Percentiles rank a stretch among this genome's conserved stretches.
These are phyloP conservation scores for Macrolepiota dolichaula DNA, from an alignment of 768 basidiomycete species.

Conservation along the genomic window DNA sequence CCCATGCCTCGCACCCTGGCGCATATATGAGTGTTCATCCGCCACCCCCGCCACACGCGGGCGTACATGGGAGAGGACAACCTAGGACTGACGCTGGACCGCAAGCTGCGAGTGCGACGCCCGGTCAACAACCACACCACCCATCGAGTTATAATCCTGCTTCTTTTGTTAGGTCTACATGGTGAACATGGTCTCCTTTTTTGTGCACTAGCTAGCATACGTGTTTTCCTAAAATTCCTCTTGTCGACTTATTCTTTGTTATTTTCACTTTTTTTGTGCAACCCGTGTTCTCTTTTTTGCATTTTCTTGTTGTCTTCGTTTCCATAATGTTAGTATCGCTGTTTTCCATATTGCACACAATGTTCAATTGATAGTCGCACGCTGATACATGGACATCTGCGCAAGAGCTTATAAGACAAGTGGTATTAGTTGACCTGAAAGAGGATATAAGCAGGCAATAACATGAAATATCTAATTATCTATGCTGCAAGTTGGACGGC, in stretches of 20 bases:
- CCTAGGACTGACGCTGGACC: conserved; percentile 40
- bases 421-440: conserved; percentile 9
- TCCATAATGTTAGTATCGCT: conserved; percentile 34
- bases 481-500: conserved; percentile 70
- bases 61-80: conserved; percentile 45
- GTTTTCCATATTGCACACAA: conserved; percentile 27
- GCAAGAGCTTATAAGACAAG: conserved; percentile 2
- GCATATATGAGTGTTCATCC: conserved; percentile 30
- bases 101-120: conserved; percentile 36
- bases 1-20: conserved; percentile 32
- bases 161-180: conserved; percentile 44
- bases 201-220: conserved; percentile 16
- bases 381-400: not conserved
- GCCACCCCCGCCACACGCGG: not conserved
- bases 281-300: conserved; percentile 18
- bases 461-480: conserved; percentile 18
- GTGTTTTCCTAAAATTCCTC: conserved; percentile 31
- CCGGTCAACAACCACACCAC: conserved; percentile 13
- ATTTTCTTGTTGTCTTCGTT: conserved; percentile 29
- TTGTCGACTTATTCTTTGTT: conserved; percentile 31
- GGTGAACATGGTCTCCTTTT: conserved; percentile 34
- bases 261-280: conserved; percentile 22
- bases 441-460: conserved; percentile 1
- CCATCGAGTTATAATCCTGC: conserved; percentile 16
- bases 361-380: conserved; percentile 15